Evolutionary conservation across 768 basidiomycete genomes (phyloP).

Genomic region (Boletus patriciae): DNA sequence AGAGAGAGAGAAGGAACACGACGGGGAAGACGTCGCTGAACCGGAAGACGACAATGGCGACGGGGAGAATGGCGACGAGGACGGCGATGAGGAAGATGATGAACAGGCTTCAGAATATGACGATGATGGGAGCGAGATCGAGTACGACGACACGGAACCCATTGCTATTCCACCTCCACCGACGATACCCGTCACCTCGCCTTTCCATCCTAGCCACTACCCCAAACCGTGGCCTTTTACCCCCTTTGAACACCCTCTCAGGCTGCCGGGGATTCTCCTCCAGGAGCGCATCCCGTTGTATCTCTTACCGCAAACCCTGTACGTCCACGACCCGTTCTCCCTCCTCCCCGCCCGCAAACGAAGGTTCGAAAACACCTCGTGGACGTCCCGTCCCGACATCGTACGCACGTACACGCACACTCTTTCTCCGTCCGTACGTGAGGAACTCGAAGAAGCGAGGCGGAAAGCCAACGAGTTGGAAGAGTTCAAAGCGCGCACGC

Average conservation of each 20-base stretch:
- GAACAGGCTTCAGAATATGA: neutral
- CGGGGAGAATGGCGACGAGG: too few species aligned
- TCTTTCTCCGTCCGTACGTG: neutral
- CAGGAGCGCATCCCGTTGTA: conserved; percentile 36
- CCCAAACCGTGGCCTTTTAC: conserved; percentile 42
- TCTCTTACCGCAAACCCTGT: conserved; percentile 40
- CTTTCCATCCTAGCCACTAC: conserved; percentile 38
- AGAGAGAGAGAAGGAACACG: neutral
- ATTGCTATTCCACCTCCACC: neutral
- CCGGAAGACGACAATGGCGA: too few species aligned
- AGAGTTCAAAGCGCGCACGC: conserved; percentile 15
- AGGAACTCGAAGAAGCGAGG: conserved; percentile 2
- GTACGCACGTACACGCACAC: conserved; percentile 34
- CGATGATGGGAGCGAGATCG: neutral
- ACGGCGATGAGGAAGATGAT: too few species aligned
- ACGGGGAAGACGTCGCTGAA: neutral
- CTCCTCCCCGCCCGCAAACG: conserved; percentile 24
- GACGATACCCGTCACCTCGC: conserved; percentile 17
- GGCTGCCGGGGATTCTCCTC: conserved; percentile 24
- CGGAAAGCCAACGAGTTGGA: conserved; percentile 9
- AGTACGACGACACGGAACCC: neutral
- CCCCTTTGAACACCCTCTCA: conserved; percentile 34
- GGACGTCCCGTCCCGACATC: conserved; percentile 34
- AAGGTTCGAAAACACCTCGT: conserved; percentile 10
- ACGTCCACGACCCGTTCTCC: conserved; percentile 46